These are phyloP conservation scores for Postia placenta DNA, from an alignment of 768 basidiomycete genomes.

Conservation along the genomic window DNA sequence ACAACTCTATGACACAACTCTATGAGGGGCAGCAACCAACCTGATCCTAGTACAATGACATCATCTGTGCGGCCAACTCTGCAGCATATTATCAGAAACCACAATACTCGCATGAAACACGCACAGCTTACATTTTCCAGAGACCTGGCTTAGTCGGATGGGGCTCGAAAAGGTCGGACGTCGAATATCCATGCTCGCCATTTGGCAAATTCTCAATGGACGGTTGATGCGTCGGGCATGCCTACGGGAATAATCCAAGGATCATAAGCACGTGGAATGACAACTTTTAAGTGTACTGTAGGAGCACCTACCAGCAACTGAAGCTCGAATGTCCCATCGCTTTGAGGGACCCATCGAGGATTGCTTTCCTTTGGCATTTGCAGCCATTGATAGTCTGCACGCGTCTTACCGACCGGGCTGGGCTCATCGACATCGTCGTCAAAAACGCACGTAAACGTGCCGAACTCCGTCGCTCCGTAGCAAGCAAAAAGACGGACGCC, in stretches of 20 bases:
- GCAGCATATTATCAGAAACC: slow-evolving; percentile 1
- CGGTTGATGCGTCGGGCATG: slow-evolving; percentile 1
- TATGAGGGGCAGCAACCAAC: not conserved
- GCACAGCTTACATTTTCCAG: slow-evolving; percentile 22
- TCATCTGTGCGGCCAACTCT: slow-evolving; percentile 35
- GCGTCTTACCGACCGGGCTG: not conserved
- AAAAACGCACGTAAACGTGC: not conserved
- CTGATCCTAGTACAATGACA: slow-evolving; percentile 29
- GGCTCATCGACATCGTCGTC: not conserved
- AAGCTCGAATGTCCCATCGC: slow-evolving; percentile 11
- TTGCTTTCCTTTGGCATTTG: not conserved
- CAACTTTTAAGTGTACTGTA: not conserved
- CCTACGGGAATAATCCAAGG: too few species aligned
- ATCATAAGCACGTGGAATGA: not conserved
- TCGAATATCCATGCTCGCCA: slow-evolving; percentile 13
- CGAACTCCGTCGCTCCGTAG: slow-evolving; percentile 16
- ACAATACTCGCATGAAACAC: not conserved
- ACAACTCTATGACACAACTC: not conserved
- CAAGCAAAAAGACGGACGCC: slow-evolving; percentile 9
- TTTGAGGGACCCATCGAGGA: slow-evolving; percentile 4
- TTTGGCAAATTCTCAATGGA: slow-evolving; percentile 7
- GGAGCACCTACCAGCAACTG: slow-evolving; percentile 8
- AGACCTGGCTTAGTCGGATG: slow-evolving; percentile 15
- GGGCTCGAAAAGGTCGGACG: slow-evolving; percentile 12
- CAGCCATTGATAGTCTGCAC: slow-evolving; percentile 9